Base-by-base conservation (phyloP, 768 basidiomycete species). In the Floccularia luteovirens region DNA sequence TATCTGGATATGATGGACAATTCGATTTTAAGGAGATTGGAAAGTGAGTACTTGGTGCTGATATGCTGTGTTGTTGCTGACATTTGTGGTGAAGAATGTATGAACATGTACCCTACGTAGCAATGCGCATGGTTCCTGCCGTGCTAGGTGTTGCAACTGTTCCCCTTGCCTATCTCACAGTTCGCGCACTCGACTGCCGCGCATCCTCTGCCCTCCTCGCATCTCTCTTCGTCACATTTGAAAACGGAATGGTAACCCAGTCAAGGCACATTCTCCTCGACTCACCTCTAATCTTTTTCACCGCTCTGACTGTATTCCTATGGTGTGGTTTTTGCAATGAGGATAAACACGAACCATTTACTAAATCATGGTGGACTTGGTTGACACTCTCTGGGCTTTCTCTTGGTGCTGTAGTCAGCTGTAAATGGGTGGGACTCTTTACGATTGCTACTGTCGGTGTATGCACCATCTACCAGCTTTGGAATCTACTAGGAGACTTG, bases 401-500 rank as follows among this genome's bases (percentile, higher is more conserved):
- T 0, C 80, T 99, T 19, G 96, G 96, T 25, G 92, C 93, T 3
- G 91, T 94, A 36, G 76, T 85, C 23, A 87, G 83, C 52, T 90
- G 90, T 69, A 99, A 98, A 60, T 98, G 94, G 96, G 94, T 98
- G 30, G 96, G 96, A 7, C 68, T 99, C 16, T 97, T 99, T 65
- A 98, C 93, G 11, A 90, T 98, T 50, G 92, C 96, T 6, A 96
- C 93, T 5, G 66, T 99, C 37, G 96, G 94, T 11, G 54, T 85
- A 24, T 81, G 79, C 52, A 96, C 92, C 2, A 52, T 98, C 24
- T 64, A 74, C 36, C 94, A 92, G 52, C 69, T 99, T 3, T 98
- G 96, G 94, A 55, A 68, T 25, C 75, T 94, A 4, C 75, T 99
- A 3, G 96, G 93, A 3, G 92, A 98, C 55, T 55, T 87, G 21